Conservation (phyloP, 345 rosid species). For the Eucalyptus urophylla region DNA sequence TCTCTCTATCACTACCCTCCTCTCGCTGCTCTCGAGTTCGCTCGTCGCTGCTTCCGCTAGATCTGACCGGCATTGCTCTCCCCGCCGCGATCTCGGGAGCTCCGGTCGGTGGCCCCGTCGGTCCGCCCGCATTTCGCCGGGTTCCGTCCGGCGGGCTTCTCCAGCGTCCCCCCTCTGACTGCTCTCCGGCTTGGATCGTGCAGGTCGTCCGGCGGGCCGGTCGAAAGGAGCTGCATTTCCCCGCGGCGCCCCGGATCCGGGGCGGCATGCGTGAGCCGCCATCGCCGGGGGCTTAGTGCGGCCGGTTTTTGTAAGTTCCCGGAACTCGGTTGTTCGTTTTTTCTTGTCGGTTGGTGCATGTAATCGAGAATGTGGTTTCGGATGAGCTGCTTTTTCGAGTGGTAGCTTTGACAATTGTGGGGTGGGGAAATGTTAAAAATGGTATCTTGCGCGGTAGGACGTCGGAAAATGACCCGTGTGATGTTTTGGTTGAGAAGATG, state of each 20-base stretch:
- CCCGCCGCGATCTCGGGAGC: background rate
- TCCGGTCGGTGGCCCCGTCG: background rate
- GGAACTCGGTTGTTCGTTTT: background rate
- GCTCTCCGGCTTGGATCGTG: background rate
- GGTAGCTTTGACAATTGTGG: background rate
- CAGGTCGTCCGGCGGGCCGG: background rate
- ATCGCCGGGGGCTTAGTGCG: background rate
- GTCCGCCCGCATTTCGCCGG: background rate
- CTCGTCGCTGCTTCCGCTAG: background rate
- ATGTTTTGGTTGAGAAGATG: background rate
- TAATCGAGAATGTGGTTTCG: background rate
- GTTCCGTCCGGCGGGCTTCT: background rate
- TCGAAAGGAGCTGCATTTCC: constrained; percentile 1
- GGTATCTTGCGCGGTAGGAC: background rate
- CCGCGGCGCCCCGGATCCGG: constrained; percentile 4
- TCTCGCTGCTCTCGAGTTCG: background rate
- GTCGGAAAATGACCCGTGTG: background rate
- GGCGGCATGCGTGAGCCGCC: background rate
- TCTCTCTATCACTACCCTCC: background rate
- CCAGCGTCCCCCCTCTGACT: background rate
- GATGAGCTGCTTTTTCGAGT: background rate
- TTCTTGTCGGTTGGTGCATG: background rate
- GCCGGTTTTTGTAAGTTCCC: background rate
- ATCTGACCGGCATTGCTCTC: background rate
- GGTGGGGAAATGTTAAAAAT: background rate